Evolutionary conservation across 805 yeast genomes (phyloP).

Genomic region (Nakazawaea sp.): DNA sequence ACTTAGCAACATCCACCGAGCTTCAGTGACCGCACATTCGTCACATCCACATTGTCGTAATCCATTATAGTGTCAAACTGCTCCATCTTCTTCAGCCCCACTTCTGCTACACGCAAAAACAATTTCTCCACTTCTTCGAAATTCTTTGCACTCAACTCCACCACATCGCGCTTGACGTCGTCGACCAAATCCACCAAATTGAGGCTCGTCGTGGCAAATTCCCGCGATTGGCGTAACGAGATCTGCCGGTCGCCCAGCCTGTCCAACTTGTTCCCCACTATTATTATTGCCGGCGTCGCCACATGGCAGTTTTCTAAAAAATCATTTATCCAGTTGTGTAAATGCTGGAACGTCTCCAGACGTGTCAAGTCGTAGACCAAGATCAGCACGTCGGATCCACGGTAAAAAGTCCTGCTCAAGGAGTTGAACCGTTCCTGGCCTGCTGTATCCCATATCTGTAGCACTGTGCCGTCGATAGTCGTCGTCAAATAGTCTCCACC

Average conservation of each 20-base stretch:
- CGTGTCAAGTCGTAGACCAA: constrained; percentile 48
- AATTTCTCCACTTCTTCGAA: constrained; percentile 20
- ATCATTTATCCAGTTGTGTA: constrained; percentile 37
- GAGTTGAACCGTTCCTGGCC: constrained; percentile 88
- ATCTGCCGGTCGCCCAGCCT: constrained; percentile 20
- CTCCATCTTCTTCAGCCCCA: constrained; percentile 15
- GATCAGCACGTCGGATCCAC: constrained; percentile 52
- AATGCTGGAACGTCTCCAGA: constrained; percentile 40
- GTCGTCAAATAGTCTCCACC: constrained; percentile 54
- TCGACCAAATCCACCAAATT: constrained; percentile 15
- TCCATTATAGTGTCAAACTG: constrained; percentile 14
- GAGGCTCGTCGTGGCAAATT: constrained; percentile 16
- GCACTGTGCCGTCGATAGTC: constrained; percentile 21
- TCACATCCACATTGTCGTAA: constrained; percentile 19
- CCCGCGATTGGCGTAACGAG: constrained; percentile 24
- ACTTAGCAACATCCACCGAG: too few relatives aligned
- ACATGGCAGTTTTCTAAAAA: constrained; percentile 43
- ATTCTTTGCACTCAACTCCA: constrained; percentile 22
- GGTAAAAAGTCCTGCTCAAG: constrained; percentile 46
- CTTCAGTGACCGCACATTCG: too few relatives aligned
- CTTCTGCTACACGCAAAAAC: constrained; percentile 20
- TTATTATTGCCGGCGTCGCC: constrained; percentile 36
- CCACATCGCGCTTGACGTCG: constrained; percentile 19
- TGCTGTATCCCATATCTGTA: constrained; percentile 88
- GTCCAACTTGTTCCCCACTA: constrained; percentile 50